Evolutionary conservation across 1,284 basidiomycete genomes (phyloP).

Genomic region (Cutaneotrichosporon dermatis): DNA sequence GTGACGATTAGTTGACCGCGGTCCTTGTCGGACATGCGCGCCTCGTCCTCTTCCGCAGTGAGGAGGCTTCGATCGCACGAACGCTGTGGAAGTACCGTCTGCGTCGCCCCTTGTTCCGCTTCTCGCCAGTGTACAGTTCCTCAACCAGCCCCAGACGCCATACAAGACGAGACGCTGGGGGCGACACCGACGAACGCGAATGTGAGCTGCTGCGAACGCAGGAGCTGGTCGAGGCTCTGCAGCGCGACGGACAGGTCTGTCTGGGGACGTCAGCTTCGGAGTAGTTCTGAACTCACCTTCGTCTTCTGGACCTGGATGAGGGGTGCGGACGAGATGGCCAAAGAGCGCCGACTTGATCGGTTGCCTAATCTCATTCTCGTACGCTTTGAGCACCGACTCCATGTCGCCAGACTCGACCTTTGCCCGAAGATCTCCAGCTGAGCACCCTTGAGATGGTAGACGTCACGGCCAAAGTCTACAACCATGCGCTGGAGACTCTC

Average conservation of each 20-base stretch:
- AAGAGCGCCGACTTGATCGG: conserved; percentile 76
- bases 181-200: conserved; percentile 97
- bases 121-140: conserved; percentile 53
- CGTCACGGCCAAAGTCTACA: conserved; percentile 74
- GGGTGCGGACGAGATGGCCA: conserved; percentile 76
- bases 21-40: conserved; percentile 49
- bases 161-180: conserved; percentile 81
- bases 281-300: conserved; percentile 58
- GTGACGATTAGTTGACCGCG: conserved; percentile 52
- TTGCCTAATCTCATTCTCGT: conserved; percentile 83
- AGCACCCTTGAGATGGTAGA: conserved; percentile 53
- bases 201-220: conserved; percentile 91
- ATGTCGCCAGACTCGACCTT: conserved; percentile 78
- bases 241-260: conserved; percentile 83
- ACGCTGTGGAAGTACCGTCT: conserved; percentile 50
- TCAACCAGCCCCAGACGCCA: conserved; percentile 57
- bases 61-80: conserved; percentile 65
- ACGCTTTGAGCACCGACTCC: conserved; percentile 79
- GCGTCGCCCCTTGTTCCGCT: conserved; percentile 43
- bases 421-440: conserved; percentile 62
- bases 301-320: conserved; percentile 96
- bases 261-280: conserved; percentile 47
- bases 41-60: conserved; percentile 34
- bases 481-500: conserved; percentile 93
- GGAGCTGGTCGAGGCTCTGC: conserved; percentile 80